Evolutionary conservation across 2,329 filamentous ascomycete species (phyloP).

Genomic region (Parascedosporium putredinis): DNA sequence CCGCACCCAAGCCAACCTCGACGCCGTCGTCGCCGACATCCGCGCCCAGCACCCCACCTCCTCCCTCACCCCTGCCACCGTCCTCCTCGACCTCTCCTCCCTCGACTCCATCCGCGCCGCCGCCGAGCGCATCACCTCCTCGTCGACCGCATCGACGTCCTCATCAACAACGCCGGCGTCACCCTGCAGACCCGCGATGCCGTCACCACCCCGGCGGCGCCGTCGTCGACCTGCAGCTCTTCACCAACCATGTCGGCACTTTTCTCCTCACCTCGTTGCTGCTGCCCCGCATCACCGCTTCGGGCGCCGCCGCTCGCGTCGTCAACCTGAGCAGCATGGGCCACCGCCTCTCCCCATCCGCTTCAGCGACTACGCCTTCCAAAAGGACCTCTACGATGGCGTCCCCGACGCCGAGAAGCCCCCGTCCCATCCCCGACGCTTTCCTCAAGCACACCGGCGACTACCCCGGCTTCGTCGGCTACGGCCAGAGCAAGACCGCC

Average conservation of each 20-base stretch:
- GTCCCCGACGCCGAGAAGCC: conserved; percentile 4
- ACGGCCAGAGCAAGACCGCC: conserved; percentile 20
- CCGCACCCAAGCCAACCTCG: conserved; percentile 21
- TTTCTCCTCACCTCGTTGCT: conserved; percentile 35
- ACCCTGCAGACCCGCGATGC: conserved; percentile 23
- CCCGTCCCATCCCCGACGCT: background rate
- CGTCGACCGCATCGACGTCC: conserved; percentile 22
- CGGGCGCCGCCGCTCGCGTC: conserved; percentile 17
- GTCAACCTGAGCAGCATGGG: conserved; percentile 29
- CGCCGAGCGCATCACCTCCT: conserved; percentile 21
- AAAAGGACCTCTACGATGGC: conserved; percentile 14
- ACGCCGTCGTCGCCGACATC: conserved; percentile 11
- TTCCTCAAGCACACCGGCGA: conserved; percentile 11
- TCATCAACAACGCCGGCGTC: conserved; percentile 35
- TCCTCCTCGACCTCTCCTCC: conserved; percentile 25
- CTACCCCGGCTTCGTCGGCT: conserved; percentile 15
- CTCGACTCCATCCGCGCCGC: conserved; percentile 24
- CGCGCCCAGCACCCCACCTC: conserved; percentile 6
- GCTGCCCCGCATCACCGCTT: conserved; percentile 13
- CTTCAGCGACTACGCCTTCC: conserved; percentile 21
- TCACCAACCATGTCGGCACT: conserved; percentile 33
- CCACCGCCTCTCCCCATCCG: conserved; percentile 21
- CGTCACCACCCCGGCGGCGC: conserved; percentile 8
- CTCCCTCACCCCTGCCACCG: conserved; percentile 5
- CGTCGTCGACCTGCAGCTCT: conserved; percentile 32